These are phyloP conservation scores for Daedaleopsis nitida DNA, from an alignment of 768 basidiomycete species.

Conservation along the genomic window DNA sequence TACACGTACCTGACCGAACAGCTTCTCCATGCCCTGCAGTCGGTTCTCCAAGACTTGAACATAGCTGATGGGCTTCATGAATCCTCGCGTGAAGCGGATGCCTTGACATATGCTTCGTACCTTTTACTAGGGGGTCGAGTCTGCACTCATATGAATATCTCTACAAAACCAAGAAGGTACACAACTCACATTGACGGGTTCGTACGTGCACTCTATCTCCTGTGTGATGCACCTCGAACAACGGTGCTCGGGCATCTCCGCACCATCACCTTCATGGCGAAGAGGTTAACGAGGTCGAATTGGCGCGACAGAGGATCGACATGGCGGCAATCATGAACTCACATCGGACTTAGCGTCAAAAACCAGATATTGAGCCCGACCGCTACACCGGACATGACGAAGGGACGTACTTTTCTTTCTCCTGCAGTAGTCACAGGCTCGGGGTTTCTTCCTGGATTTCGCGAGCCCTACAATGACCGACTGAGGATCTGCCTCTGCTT, in stretches of 20 bases:
- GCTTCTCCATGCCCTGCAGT: conserved; percentile 24
- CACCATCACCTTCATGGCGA: conserved; percentile 11
- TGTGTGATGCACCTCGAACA: conserved; percentile 17
- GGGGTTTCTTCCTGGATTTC: not conserved
- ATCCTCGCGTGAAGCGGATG: too few species aligned
- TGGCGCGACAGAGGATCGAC: not conserved
- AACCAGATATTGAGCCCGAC: not conserved
- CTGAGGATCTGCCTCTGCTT: not conserved
- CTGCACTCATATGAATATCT: not conserved
- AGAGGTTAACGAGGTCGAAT: not conserved
- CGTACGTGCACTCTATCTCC: conserved; percentile 17
- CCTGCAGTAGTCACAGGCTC: conserved; percentile 11
- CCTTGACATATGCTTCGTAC: not conserved
- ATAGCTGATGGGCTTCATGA: conserved; percentile 10
- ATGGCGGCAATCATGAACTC: not conserved
- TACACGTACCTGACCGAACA: conserved; percentile 19
- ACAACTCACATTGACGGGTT: conserved; percentile 7
- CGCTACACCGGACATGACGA: not conserved
- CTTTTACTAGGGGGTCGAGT: conserved; percentile 15
- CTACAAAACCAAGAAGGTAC: too few species aligned
- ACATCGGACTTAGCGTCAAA: conserved; percentile 5
- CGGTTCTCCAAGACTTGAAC: conserved; percentile 23
- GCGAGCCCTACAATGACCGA: not conserved
- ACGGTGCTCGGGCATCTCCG: conserved; percentile 11
- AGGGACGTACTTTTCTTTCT: conserved; percentile 7